Evolutionary conservation across 1,139 yeast species (phyloP).

Genomic region (Spencermartinsiella ligniputridi): DNA sequence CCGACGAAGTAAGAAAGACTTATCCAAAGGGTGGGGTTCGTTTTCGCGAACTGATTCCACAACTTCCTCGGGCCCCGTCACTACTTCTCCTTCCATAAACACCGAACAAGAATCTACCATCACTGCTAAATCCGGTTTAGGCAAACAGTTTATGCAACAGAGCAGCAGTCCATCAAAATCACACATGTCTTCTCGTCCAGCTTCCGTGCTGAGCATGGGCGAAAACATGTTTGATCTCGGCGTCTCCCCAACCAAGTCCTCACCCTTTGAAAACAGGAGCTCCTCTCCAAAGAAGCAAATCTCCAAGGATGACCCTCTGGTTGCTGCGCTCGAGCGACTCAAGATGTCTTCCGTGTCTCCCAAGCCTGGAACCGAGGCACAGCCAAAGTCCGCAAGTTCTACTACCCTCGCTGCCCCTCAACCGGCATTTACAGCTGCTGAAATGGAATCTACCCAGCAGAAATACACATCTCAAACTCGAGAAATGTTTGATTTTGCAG

Average conservation of each 20-base stretch:
- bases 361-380: background rate
- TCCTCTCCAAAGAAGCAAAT: conserved; percentile 25
- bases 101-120: conserved; percentile 11
- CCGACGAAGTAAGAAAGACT: conserved; percentile 29
- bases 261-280: conserved; percentile 3
- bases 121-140: conserved; percentile 19
- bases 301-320: conserved; percentile 44
- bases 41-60: conserved; percentile 14
- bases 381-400: conserved; percentile 5
- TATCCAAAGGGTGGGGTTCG: conserved; percentile 24
- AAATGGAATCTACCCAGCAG: conserved; percentile 31
- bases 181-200: conserved; percentile 8
- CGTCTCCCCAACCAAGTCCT: conserved; percentile 4
- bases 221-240: conserved; percentile 34
- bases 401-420: conserved; percentile 27
- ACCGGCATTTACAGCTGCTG: conserved; percentile 33
- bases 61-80: conserved; percentile 5
- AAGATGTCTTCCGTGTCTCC: conserved; percentile 35
- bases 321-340: conserved; percentile 59
- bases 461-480: conserved; percentile 28
- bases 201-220: conserved; percentile 29
- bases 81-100: conserved; percentile 6
- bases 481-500: conserved; percentile 23
- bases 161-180: conserved; percentile 5
- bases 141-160: conserved; percentile 14